Evolutionary conservation across 345 rosid species (phyloP).

Genomic region (Eucalyptus victrix): DNA sequence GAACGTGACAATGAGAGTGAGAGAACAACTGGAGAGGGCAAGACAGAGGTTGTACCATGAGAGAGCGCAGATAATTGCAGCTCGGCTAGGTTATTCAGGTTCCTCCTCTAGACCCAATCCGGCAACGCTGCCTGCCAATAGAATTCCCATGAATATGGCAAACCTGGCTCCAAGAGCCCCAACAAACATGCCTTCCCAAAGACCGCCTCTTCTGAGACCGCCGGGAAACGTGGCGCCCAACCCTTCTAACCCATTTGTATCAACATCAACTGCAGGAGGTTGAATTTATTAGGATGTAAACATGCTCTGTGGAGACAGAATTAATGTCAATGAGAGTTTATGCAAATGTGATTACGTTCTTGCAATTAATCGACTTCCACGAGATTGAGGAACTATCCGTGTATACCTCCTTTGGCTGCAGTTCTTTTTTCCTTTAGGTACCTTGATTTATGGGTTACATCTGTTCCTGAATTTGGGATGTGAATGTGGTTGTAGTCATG

Average conservation of each 20-base stretch:
- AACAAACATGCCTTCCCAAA: constrained; percentile 38
- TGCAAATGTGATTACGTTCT: not conserved
- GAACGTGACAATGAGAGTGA: constrained; percentile 43
- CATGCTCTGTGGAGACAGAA: not conserved
- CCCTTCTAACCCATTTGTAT: constrained; percentile 24
- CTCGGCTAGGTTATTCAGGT: constrained; percentile 73
- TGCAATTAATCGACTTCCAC: not conserved
- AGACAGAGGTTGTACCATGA: constrained; percentile 86
- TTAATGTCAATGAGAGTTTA: not conserved
- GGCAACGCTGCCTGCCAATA: constrained; percentile 48
- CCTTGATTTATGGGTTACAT: not conserved
- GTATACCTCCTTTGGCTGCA: not conserved
- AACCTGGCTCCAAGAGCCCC: constrained; percentile 61
- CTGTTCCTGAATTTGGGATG: not conserved
- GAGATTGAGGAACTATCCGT: not conserved
- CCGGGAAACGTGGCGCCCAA: constrained; percentile 30
- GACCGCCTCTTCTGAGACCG: constrained; percentile 66
- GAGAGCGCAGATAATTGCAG: constrained; percentile 86
- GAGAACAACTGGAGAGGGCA: constrained; percentile 89
- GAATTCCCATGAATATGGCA: constrained; percentile 51
- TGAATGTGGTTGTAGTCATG: not conserved
- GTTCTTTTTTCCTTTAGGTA: not conserved
- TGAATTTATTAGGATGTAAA: not conserved
- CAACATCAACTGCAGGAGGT: constrained; percentile 13
- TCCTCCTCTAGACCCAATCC: constrained; percentile 50